Evolutionary conservation across 2,329 filamentous ascomycete species (phyloP).

Genomic region (Calonectria pseudoturangicola): DNA sequence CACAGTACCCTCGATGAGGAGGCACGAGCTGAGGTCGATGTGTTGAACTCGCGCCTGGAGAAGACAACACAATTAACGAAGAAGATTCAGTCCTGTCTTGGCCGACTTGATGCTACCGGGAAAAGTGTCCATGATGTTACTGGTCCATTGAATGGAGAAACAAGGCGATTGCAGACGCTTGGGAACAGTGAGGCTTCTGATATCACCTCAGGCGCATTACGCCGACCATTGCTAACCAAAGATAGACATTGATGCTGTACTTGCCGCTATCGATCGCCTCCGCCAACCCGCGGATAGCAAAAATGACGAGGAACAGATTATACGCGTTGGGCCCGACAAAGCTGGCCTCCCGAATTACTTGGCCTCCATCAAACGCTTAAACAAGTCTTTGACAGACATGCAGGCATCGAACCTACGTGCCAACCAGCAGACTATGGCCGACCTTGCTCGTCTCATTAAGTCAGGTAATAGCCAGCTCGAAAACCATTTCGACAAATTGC

Average conservation of each 20-base stretch:
- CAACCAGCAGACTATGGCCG: slow-evolving; percentile 90
- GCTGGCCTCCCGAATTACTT: slow-evolving; percentile 90
- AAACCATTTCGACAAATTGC: slow-evolving; percentile 85
- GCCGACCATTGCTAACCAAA: slow-evolving; percentile 42
- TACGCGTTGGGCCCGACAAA: slow-evolving; percentile 89
- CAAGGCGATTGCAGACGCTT: slow-evolving; percentile 89
- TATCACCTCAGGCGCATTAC: background rate
- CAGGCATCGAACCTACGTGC: slow-evolving; percentile 92
- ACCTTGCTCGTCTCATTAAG: slow-evolving; percentile 85
- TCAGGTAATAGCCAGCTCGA: slow-evolving; percentile 89
- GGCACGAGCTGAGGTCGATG: slow-evolving; percentile 81
- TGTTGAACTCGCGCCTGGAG: slow-evolving; percentile 84
- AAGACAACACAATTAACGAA: slow-evolving; percentile 96
- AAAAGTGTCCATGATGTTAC: slow-evolving; percentile 94
- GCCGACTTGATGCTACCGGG: slow-evolving; percentile 89
- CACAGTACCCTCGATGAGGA: slow-evolving; percentile 77
- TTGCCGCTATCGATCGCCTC: slow-evolving; percentile 90
- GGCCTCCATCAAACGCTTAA: slow-evolving; percentile 90
- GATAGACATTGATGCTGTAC: slow-evolving; percentile 87
- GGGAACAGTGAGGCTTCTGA: slow-evolving; percentile 77
- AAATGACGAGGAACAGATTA: slow-evolving; percentile 92
- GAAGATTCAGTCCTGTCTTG: slow-evolving; percentile 93
- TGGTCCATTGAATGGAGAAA: slow-evolving; percentile 94
- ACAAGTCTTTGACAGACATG: slow-evolving; percentile 88
- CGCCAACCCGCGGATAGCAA: slow-evolving; percentile 95